Evolutionary conservation across 2,329 filamentous ascomycete species (phyloP).

Genomic region (Aspergillus clavatus): DNA sequence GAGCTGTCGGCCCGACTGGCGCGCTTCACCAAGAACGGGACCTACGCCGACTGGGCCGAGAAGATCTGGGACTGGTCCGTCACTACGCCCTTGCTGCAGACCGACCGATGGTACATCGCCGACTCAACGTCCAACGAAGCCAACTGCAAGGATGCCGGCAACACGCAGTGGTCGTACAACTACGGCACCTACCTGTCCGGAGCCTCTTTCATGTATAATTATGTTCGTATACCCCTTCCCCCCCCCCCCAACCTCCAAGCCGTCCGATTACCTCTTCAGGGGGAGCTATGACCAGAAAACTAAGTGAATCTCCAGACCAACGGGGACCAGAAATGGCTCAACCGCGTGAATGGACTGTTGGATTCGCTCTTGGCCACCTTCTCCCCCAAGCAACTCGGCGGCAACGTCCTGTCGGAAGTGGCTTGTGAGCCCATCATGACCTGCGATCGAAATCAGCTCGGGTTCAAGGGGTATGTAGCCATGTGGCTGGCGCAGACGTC

Average conservation of each 20-base stretch:
- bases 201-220: conserved; percentile 63
- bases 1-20: conserved; percentile 70
- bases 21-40: conserved; percentile 56
- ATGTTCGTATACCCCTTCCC: conserved; percentile 31
- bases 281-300: neutral
- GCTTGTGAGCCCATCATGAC: conserved; percentile 56
- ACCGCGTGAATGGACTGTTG: conserved; percentile 51
- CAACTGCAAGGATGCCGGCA: conserved; percentile 59
- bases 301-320: conserved; percentile 37
- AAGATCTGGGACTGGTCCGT: conserved; percentile 59
- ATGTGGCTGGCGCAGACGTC: conserved; percentile 58
- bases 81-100: conserved; percentile 53
- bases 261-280: neutral
- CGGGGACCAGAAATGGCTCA: conserved; percentile 50
- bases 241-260: no score
- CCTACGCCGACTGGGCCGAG: conserved; percentile 58
- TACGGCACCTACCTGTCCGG: conserved; percentile 55
- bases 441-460: conserved; percentile 65
- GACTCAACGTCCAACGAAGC: conserved; percentile 55
- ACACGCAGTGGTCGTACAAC: conserved; percentile 62
- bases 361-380: conserved; percentile 43
- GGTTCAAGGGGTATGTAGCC: conserved; percentile 64
- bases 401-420: conserved; percentile 58
- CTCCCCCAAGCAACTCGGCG: conserved; percentile 40
- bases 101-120: conserved; percentile 55